Conservation (phyloP, 2,329 filamentous ascomycete species). For the Fusarium temperatum region DNA sequence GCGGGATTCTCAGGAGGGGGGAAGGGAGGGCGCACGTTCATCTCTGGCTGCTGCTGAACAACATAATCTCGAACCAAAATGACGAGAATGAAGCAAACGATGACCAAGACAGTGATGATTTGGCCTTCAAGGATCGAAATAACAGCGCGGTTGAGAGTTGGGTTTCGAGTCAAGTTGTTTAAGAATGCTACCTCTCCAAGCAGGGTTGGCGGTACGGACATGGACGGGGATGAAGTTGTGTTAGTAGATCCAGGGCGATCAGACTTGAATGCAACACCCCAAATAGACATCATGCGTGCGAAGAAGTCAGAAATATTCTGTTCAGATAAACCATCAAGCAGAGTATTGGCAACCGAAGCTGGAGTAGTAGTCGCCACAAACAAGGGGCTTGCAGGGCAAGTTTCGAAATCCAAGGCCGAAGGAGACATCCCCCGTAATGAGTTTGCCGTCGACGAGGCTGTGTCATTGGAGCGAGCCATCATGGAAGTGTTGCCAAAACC, state of each 20-base stretch:
- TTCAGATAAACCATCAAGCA: conserved; percentile 43
- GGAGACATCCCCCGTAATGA: conserved; percentile 45
- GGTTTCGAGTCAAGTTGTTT: conserved; percentile 71
- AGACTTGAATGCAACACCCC: conserved; percentile 41
- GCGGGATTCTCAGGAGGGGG: conserved; percentile 54
- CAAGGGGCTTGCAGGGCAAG: conserved; percentile 50
- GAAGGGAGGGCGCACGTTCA: conserved; percentile 79
- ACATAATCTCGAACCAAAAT: conserved; percentile 98
- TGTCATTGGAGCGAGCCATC: conserved; percentile 39
- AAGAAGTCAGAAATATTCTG: conserved; percentile 48
- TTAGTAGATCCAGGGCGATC: conserved; percentile 27
- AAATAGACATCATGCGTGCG: conserved; percentile 43
- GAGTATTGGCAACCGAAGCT: conserved; percentile 42
- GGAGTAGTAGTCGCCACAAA: conserved; percentile 47
- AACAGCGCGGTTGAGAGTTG: conserved; percentile 78
- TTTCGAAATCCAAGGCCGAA: conserved; percentile 41
- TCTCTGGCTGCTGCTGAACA: conserved; percentile 94
- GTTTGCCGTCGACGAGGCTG: conserved; percentile 8
- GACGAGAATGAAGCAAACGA: conserved; percentile 94
- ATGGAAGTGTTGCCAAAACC: conserved; percentile 58
- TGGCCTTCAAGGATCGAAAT: conserved; percentile 91
- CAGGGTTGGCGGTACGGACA: conserved; percentile 46
- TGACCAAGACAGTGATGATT: conserved; percentile 89
- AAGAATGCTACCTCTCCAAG: conserved; percentile 67
- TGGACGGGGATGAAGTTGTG: conserved; percentile 17